Evolutionary conservation across 257 asterid genomes (phyloP).

Genomic region (Phtheirospermum japonicum): DNA sequence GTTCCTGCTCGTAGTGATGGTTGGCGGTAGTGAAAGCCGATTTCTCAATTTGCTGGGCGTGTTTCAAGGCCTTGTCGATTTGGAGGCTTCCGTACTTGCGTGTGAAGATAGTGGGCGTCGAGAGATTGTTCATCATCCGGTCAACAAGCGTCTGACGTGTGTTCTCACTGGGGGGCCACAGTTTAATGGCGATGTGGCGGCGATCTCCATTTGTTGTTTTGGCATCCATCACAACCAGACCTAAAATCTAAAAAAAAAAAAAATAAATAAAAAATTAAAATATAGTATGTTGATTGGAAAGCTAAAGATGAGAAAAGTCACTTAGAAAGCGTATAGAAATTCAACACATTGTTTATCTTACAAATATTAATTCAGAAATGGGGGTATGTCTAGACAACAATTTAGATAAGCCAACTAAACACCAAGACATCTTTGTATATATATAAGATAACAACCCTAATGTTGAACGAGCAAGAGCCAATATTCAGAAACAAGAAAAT

Average conservation of each 20-base stretch:
- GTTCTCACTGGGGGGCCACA: conserved; percentile 94
- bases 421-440: too few relatives aligned
- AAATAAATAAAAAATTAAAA: too few relatives aligned
- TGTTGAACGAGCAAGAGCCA: too few relatives aligned
- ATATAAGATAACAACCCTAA: too few relatives aligned
- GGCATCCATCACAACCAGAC: conserved; percentile 54
- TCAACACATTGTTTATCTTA: too few relatives aligned
- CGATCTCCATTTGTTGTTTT: conserved; percentile 50
- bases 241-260: conserved; percentile 30
- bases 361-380: too few relatives aligned
- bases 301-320: too few relatives aligned
- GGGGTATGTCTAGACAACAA: too few relatives aligned
- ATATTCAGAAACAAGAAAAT: too few relatives aligned
- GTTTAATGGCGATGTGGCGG: conserved; percentile 65
- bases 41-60: conserved; percentile 72
- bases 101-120: conserved; percentile 88
- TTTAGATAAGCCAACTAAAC: too few relatives aligned
- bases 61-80: conserved; percentile 52
- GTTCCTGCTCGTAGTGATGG: conserved; percentile 67
- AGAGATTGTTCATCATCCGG: conserved; percentile 74
- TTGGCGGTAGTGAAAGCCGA: conserved; percentile 59
- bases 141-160: conserved; percentile 77
- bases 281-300: background rate
- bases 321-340: too few relatives aligned
- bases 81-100: conserved; percentile 73